Evolutionary conservation across 345 rosid genomes (phyloP), one percentile per base, ranked within the genome.

Genomic region (Dovyalis caffra): DNA sequence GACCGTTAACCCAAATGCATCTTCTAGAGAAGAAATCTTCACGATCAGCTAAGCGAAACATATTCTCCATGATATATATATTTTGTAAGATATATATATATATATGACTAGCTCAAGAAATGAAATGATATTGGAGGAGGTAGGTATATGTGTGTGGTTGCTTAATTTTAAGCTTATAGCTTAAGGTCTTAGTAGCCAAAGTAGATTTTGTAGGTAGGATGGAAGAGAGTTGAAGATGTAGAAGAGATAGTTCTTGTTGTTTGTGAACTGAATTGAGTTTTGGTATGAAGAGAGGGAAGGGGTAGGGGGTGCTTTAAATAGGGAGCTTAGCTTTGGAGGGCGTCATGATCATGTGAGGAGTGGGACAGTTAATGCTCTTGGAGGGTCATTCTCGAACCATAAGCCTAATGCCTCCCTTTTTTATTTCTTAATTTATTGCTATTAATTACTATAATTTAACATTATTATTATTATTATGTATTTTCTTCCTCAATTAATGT

Each of bases 1-100:
- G 85, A 2, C 88, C 88, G 20, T 70, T 86, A 35, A 86, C 82
- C 85, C 76, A 83, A 45, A 86, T 68, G 66, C 81, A 79, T 29
- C 85, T 66, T 37, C 80, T 74, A 56, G 83, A 77, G 79, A 66
- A 71, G 79, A 75, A 69, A n/a, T 79, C 79, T 31, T 74, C 68
- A 32, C 43, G 63, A 56, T 71, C 67, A 43, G 66, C 66, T 35
- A 57, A 60, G 45, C 66, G 47, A 64, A 77, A 77, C 15, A 56
- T 29, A 12, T 71, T 71, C 60, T 77, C 76, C 80, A 77, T 77
- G 37, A 3, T 40, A 3, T 9, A 12, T 9, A 25, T 0, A 5
- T 12, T 26, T 28, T 2, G 16, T 2, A 37, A 49, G 29, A 8
- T 25, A 28, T 23, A 5, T 43, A 14, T 40, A 15, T 26, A 2